A percentile compares a stretch with the other conserved stretches of the same genome.
phyloP scores from a whole-genome alignment of 164 flowering plant genomes.

The Umbilicus rupestris region DNA sequence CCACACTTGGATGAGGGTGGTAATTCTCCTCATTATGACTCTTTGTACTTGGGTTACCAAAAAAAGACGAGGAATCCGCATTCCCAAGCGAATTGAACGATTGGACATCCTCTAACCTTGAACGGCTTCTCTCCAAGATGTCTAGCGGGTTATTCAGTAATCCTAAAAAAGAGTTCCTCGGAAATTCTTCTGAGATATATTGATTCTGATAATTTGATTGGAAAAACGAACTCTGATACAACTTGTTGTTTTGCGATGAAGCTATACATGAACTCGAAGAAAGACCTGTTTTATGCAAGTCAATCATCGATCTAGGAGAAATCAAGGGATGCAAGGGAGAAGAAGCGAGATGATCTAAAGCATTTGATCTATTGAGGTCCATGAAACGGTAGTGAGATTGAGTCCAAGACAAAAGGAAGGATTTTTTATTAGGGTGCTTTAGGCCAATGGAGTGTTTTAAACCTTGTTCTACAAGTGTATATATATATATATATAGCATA shows the following conservation, averaged over 20 bases:
- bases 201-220: not conserved
- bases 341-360: not conserved
- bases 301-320: not conserved
- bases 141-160: not conserved
- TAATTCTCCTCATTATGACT: not conserved
- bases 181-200: not conserved
- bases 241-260: not conserved
- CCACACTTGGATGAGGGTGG: not conserved
- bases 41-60: not conserved
- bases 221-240: not conserved
- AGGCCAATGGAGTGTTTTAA: not conserved
- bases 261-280: not conserved
- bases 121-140: not conserved
- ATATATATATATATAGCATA: too few relatives aligned
- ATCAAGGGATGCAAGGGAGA: not conserved
- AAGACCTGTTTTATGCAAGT: not conserved
- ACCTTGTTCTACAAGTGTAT: not conserved
- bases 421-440: not conserved
- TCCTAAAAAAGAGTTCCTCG: not conserved
- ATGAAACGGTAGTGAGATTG: not conserved
- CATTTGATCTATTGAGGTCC: not conserved
- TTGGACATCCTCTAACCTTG: not conserved
- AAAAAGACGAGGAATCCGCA: not conserved
- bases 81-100: not conserved
- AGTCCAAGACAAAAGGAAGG: too few relatives aligned